A percentile compares a stretch with the other conserved stretches of the same genome.
These are phyloP conservation scores for Chlorella sp. DNA, from an alignment of 139 green algal species.

Conservation along the genomic window DNA sequence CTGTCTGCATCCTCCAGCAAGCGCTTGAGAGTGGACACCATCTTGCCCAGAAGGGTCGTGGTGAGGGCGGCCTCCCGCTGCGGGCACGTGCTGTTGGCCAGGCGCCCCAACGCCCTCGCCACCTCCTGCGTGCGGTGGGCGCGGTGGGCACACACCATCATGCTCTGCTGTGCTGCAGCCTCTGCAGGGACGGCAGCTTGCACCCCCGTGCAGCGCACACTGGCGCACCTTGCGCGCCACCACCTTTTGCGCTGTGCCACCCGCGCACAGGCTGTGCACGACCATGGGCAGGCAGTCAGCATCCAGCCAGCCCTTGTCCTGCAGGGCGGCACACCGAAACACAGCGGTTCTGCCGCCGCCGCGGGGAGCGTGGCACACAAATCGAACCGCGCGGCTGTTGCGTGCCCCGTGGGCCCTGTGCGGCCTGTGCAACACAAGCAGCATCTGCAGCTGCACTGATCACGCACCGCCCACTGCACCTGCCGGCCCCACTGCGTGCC, in stretches of 20 bases:
- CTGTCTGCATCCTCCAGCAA: conserved; percentile 34
- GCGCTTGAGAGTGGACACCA: conserved; percentile 26
- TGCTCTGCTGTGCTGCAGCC: background rate
- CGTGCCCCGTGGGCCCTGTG: too few species aligned
- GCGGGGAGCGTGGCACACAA: too few species aligned
- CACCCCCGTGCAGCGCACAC: too few species aligned
- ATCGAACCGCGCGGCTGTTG: too few species aligned
- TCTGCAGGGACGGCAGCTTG: background rate
- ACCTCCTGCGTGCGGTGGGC: conserved; percentile 19
- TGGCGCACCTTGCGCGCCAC: conserved; percentile 29
- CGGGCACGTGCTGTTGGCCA: conserved; percentile 19
- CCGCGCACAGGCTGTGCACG: conserved; percentile 33
- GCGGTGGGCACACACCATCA: background rate
- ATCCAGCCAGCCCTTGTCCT: conserved; percentile 8
- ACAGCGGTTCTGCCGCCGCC: too few species aligned
- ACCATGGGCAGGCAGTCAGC: conserved; percentile 16
- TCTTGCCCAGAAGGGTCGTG: conserved; percentile 16
- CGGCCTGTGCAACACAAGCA: too few species aligned
- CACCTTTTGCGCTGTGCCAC: conserved; percentile 21
- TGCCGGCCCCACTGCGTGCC: too few species aligned
- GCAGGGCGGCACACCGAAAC: too few species aligned
- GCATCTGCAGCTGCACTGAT: too few species aligned
- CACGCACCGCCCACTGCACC: too few species aligned
- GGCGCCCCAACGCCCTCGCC: conserved; percentile 15
- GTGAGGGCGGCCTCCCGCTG: conserved; percentile 17